phyloP scores from a whole-genome alignment of 2,329 filamentous ascomycete species.

The Arachnomyces sp. region DNA sequence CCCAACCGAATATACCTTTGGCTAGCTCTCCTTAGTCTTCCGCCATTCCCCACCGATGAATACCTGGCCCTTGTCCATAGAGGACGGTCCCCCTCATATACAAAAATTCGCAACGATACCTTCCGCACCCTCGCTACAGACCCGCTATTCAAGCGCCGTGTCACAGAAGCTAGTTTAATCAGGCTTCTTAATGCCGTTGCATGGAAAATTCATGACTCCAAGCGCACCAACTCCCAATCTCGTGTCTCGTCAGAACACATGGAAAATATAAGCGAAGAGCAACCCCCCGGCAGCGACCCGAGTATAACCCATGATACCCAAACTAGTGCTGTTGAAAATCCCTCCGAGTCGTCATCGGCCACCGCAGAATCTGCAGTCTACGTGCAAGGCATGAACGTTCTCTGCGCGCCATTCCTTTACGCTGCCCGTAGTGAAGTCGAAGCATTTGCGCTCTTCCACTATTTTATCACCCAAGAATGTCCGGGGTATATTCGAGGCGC shows the following conservation, averaged over 20 bases:
- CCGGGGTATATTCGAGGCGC: conserved; percentile 91
- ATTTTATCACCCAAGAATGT: conserved; percentile 77
- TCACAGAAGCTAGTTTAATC: conserved; percentile 91
- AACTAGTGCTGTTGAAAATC: too few relatives aligned
- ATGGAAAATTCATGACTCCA: conserved; percentile 82
- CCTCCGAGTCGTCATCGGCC: conserved; percentile 46
- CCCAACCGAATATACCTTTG: conserved; percentile 90
- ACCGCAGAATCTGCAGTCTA: conserved; percentile 70
- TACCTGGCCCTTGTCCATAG: conserved; percentile 89
- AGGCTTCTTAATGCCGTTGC: conserved; percentile 90
- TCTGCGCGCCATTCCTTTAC: conserved; percentile 92
- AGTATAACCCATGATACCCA: conserved; percentile 49
- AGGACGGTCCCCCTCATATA: conserved; percentile 86
- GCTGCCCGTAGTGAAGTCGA: conserved; percentile 90
- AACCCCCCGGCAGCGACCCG: conserved; percentile 47
- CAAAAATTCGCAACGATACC: conserved; percentile 97
- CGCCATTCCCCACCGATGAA: conserved; percentile 73
- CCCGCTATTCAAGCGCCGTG: conserved; percentile 88
- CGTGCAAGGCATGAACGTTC: conserved; percentile 97
- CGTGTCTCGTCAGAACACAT: conserved; percentile 28
- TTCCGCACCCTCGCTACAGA: conserved; percentile 95
- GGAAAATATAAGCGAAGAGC: conserved; percentile 9
- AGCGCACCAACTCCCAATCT: conserved; percentile 47
- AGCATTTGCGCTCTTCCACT: conserved; percentile 85
- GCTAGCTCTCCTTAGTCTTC: conserved; percentile 85